Base-by-base conservation (phyloP, 495 filamentous ascomycete species). In the Chaetomium tenue region DNA sequence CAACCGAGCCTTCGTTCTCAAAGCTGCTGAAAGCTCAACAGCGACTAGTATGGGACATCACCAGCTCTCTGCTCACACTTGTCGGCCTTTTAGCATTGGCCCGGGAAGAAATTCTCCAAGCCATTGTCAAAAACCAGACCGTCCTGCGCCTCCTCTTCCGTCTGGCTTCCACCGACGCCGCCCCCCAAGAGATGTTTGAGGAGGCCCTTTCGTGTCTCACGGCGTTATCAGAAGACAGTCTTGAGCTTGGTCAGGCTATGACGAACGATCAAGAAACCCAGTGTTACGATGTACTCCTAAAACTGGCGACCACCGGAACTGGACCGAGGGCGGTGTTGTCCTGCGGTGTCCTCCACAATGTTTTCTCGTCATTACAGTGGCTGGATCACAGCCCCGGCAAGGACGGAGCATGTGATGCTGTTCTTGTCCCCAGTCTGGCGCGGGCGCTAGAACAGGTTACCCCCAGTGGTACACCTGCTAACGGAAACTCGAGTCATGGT, bases 181-280 rank as follows among this genome's bases (percentile, higher is more conserved):
- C 71, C 11, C 72, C 76, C 20, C 70, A 77, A 5, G 70, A 72
- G 2, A 70, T 76, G 28, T 70, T 81, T 22, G 75, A 78, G 48
- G 77, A 82, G 63, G 69, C 74, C 15, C 73, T 84, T n/a, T 77
- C 74, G 30, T 85, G 84, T 60, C 75, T 88, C 48, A 78, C 77
- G 39, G 75, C 76, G 20, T 68, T 88, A 26, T 83, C 84, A 5
- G 84, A 86, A 61, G 86, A 87, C 56, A 84, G 81, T 58, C 63
- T 77, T 20, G 39, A 68, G 7, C 74, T 84, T 6, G 80, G 71
- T 1, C 74, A 83, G 58, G 67, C 72, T 16, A 73, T 84, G 37
- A 71, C 75, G 12, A 70, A 75, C 42, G 77, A 79, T 61, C 69
- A 71, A 11, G 70, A 69, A 23, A 74, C 71, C 12, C 68, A 68